Evolutionary conservation across 768 basidiomycete species (phyloP), one percentile per base, ranked within the genome.

Genomic region (Leccinum aurantiacum): DNA sequence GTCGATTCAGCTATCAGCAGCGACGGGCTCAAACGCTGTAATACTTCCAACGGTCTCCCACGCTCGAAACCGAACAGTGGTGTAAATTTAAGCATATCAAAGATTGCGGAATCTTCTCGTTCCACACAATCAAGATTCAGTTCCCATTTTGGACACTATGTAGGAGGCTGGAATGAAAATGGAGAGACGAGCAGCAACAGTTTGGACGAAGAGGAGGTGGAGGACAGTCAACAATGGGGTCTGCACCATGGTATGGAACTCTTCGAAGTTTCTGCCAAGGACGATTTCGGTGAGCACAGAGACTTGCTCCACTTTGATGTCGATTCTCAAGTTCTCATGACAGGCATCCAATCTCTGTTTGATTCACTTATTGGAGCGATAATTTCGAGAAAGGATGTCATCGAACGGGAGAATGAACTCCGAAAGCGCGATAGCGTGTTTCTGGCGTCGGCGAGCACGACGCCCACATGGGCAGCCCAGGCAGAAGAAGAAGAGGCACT

Each of bases 241-340:
- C 79, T 90, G 41, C 85, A 81, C 69, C 89, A 89, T 70, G 89
- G 86, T 62, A 92, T 95, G 86, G 89, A 90, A 68, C 81, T 95
- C 17, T 92, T 91, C 64, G 92, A 96, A 71, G 92, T 96, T 19
- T 95, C 92, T 48, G 90, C 95, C 56, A 95, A 95, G 75, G 93
- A 95, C 67, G 89, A 91, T 69, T 69, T 76, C 33, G 94, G 93
- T 94, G 62, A 63, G 67, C 17, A 24, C 19, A 27, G 33, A 44
- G 41, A 51, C 27, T 19, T 54, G 33, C 17, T 54, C 27, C 3
- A 2, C 25, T 58, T 9, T 11, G 53, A 61, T 68, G 61, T 58
- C 58, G 63, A 49, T 59, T 44, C 55, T 66, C 1, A 33, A 67
- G 24, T 58, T 38, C 29, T 31, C 54, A 27, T 63, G 54, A 19